These are phyloP conservation scores for Pleomassaria siparia DNA, from an alignment of 2,329 filamentous ascomycete species.

Conservation along the genomic window DNA sequence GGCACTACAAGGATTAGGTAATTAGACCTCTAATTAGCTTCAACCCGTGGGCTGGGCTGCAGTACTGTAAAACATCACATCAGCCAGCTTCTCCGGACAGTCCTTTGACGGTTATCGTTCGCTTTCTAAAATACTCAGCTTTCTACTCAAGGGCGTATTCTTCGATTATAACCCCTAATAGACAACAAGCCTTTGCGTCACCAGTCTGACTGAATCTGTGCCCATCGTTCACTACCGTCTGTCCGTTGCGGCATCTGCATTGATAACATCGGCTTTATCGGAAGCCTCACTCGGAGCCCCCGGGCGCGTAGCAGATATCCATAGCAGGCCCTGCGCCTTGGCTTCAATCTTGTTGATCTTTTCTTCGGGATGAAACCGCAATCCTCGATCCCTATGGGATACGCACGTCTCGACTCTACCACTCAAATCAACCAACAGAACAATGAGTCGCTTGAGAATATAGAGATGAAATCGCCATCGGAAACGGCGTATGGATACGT, in stretches of 20 bases:
- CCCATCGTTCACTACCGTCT: not conserved
- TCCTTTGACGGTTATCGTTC: too few species aligned
- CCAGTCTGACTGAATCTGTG: not conserved
- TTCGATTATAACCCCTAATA: too few species aligned
- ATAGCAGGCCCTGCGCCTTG: too few species aligned
- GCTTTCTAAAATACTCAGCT: too few species aligned
- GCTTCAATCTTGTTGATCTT: not conserved
- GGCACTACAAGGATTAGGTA: too few species aligned
- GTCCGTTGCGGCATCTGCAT: not conserved
- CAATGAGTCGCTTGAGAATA: slow-evolving; percentile 5
- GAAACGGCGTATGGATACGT: not conserved
- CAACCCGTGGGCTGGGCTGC: too few species aligned
- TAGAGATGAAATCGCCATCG: slow-evolving; percentile 8
- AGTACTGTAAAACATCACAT: too few species aligned
- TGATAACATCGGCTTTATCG: too few species aligned
- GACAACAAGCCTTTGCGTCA: too few species aligned
- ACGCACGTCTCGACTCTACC: not conserved
- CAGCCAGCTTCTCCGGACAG: too few species aligned
- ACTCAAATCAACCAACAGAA: not conserved
- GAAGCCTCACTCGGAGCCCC: not conserved
- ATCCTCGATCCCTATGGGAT: slow-evolving; percentile 2
- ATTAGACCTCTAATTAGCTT: too few species aligned
- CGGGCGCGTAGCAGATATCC: not conserved
- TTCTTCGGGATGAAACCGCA: not conserved
- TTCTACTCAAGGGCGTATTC: too few species aligned